Percentiles rank a stretch among this genome's conserved stretches.
Conservation (phyloP, 495 filamentous ascomycete species). For the Podospora fimiseda region DNA sequence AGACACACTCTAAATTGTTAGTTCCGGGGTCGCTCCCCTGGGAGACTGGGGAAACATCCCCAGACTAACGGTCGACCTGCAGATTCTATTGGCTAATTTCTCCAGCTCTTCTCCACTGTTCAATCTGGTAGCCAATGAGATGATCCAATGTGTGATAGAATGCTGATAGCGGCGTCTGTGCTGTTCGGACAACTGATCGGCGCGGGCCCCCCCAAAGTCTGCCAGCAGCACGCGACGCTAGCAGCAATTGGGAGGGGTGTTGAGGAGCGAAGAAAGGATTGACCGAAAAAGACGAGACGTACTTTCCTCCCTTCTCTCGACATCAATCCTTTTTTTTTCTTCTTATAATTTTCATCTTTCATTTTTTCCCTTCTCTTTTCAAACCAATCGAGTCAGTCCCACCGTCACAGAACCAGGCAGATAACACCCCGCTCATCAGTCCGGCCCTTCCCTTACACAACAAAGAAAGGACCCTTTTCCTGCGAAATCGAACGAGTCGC, state of each 20-base stretch:
- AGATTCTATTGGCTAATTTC: slow-evolving; percentile 14
- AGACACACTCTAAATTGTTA: slow-evolving; percentile 15
- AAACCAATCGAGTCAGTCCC: slow-evolving; percentile 14
- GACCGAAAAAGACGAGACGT: too few species aligned
- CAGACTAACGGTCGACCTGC: slow-evolving; percentile 7
- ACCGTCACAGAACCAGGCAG: slow-evolving; percentile 3
- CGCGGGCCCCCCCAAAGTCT: not conserved
- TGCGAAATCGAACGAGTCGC: slow-evolving; percentile 17
- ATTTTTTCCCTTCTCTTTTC: not conserved
- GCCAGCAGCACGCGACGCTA: too few species aligned
- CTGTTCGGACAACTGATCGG: slow-evolving; percentile 11
- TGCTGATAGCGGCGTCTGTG: slow-evolving; percentile 11
- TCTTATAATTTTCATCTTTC: too few species aligned
- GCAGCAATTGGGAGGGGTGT: too few species aligned
- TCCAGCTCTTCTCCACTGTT: not conserved
- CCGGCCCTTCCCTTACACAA: not conserved
- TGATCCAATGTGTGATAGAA: not conserved
- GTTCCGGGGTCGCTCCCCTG: slow-evolving; percentile 5
- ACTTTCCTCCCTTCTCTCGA: too few species aligned
- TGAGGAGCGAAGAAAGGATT: too few species aligned
- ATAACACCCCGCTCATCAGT: slow-evolving; percentile 8
- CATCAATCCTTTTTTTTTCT: too few species aligned
- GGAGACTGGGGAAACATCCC: slow-evolving; percentile 2
- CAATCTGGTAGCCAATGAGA: slow-evolving; percentile 16
- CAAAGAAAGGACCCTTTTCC: slow-evolving; percentile 2